A percentile compares a stretch with the other conserved stretches of the same genome.
Conservation (phyloP, 2,329 filamentous ascomycete species). For the Zalaria sp. region DNA sequence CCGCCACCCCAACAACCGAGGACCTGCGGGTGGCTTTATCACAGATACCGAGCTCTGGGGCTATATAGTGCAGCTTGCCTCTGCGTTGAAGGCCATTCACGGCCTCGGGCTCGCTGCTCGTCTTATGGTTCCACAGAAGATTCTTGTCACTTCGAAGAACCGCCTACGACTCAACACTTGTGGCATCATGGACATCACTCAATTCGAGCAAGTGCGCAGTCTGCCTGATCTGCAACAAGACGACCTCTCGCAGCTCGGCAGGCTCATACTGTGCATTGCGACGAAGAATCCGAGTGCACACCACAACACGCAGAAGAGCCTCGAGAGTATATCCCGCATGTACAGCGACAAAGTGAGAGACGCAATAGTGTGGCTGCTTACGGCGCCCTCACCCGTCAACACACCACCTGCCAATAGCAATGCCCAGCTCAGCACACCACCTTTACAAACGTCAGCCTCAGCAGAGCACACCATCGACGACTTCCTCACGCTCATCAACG, state of each 20-base stretch:
- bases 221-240: conserved; percentile 71
- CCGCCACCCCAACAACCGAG: conserved; percentile 7
- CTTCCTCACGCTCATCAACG: conserved; percentile 64
- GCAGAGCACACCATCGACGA: conserved; percentile 59
- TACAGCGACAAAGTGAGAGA: conserved; percentile 71
- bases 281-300: conserved; percentile 37
- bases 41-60: conserved; percentile 72
- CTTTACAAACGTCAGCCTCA: conserved; percentile 10
- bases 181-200: conserved; percentile 76
- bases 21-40: conserved; percentile 26
- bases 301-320: conserved; percentile 51
- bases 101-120: conserved; percentile 66
- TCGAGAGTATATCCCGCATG: conserved; percentile 62
- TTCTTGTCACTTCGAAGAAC: conserved; percentile 81
- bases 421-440: neutral
- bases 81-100: conserved; percentile 77
- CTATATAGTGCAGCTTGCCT: conserved; percentile 84
- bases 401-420: neutral
- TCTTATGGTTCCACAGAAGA: conserved; percentile 75
- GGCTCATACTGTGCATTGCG: conserved; percentile 68
- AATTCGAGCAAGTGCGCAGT: conserved; percentile 57
- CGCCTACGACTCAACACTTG: conserved; percentile 80
- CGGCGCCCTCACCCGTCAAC: conserved; percentile 30
- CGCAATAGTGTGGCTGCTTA: conserved; percentile 69
- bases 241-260: conserved; percentile 74